Evolutionary conservation across 805 yeast species (phyloP).

Genomic region (Kluyveromyces nonfermentans): DNA sequence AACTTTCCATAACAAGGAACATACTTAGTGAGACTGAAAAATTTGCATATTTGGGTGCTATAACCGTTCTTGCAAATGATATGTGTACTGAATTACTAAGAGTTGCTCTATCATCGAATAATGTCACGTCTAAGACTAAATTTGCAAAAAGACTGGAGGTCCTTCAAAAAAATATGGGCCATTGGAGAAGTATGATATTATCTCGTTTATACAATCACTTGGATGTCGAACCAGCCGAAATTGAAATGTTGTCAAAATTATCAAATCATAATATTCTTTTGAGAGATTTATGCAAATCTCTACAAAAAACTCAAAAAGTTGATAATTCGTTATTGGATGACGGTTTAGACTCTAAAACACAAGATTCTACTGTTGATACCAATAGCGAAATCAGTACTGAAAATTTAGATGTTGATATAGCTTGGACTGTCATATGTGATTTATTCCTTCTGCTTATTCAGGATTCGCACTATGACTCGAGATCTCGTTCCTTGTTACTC

Average conservation of each 20-base stretch:
- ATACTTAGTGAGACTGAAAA: constrained; percentile 77
- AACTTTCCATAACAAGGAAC: constrained; percentile 68
- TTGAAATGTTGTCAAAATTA: constrained; percentile 76
- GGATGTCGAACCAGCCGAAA: constrained; percentile 68
- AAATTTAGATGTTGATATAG: constrained; percentile 56
- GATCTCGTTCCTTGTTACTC: constrained; percentile 74
- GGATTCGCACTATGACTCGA: constrained; percentile 79
- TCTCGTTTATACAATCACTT: constrained; percentile 69
- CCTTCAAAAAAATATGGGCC: constrained; percentile 69
- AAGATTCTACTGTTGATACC: constrained; percentile 1
- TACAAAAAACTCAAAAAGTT: constrained; percentile 42
- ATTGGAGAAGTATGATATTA: constrained; percentile 74
- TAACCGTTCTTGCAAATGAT: constrained; percentile 63
- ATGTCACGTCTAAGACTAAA: constrained; percentile 36
- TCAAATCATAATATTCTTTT: constrained; percentile 77
- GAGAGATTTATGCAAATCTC: constrained; percentile 55
- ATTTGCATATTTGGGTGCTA: constrained; percentile 84
- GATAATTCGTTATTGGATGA: constrained; percentile 36
- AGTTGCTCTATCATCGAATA: constrained; percentile 38
- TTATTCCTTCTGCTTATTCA: constrained; percentile 69
- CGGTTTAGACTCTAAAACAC: constrained; percentile 6
- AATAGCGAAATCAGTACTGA: constrained; percentile 26
- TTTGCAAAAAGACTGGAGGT: constrained; percentile 51
- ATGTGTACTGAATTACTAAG: constrained; percentile 75
- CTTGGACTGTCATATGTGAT: constrained; percentile 94